Evolutionary conservation across 2,329 filamentous ascomycete genomes (phyloP).

Genomic region (Aspergillus felis): DNA sequence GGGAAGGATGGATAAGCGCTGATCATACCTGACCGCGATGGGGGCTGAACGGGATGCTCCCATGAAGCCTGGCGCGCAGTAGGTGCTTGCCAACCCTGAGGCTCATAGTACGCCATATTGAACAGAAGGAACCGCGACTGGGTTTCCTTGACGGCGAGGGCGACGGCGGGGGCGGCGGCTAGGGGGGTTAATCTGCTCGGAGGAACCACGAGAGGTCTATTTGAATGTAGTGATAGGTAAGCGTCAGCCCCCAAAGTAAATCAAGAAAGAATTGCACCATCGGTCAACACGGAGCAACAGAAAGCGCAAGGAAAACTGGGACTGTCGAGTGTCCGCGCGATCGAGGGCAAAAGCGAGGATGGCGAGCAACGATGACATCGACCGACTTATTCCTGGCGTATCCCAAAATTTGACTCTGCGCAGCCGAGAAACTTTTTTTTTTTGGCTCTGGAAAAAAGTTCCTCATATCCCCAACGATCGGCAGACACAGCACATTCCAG

Average conservation of each 20-base stretch:
- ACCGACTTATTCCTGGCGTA: constrained; percentile 3
- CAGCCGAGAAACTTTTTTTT: constrained; percentile 11
- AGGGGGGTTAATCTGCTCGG: constrained; percentile 22
- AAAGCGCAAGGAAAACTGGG: constrained; percentile 3
- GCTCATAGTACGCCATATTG: constrained; percentile 67
- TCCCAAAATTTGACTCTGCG: constrained; percentile 4
- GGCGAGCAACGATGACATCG: constrained; percentile 16
- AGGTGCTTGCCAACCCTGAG: constrained; percentile 60
- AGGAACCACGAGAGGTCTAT: constrained; percentile 23
- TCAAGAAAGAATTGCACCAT: neutral
- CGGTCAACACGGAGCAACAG: neutral
- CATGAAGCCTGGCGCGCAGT: constrained; percentile 61
- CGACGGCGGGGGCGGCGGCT: constrained; percentile 11
- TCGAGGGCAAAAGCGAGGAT: constrained; percentile 5
- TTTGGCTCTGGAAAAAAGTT: constrained; percentile 1
- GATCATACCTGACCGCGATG: constrained; percentile 65
- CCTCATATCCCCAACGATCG: neutral
- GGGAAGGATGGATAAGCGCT: constrained; percentile 5
- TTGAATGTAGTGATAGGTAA: constrained; percentile 11
- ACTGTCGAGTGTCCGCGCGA: constrained; percentile 7
- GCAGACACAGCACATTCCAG: neutral
- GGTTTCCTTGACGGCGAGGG: constrained; percentile 18
- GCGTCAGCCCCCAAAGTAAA: constrained; percentile 13
- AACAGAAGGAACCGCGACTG: constrained; percentile 12
- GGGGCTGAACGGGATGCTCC: constrained; percentile 65